phyloP scores from a whole-genome alignment of 2,329 filamentous ascomycete species.

The Cadophora gregata region DNA sequence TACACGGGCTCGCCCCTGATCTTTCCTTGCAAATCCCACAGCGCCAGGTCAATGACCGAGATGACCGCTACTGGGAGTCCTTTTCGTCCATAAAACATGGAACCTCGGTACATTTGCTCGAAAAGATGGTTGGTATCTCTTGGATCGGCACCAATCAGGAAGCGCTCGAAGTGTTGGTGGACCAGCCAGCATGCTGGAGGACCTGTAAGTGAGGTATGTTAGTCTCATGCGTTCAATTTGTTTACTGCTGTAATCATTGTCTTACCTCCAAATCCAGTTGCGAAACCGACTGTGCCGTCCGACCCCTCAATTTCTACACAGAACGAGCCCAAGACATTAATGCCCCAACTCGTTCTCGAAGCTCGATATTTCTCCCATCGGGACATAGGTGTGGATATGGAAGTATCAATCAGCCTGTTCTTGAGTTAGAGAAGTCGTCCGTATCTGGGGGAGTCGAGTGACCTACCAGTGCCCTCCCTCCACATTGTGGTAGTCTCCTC shows the following conservation, averaged over 20 bases:
- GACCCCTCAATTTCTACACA: constrained; percentile 87
- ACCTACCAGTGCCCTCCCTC: constrained; percentile 70
- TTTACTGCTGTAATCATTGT: not conserved
- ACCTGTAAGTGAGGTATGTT: constrained; percentile 50
- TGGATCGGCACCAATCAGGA: constrained; percentile 87
- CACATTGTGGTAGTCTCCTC: constrained; percentile 93
- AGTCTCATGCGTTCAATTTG: not conserved
- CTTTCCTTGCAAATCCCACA: constrained; percentile 94
- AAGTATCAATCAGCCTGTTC: constrained; percentile 86
- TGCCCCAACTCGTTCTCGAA: constrained; percentile 91
- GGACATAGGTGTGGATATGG: constrained; percentile 92
- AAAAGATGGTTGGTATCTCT: constrained; percentile 91
- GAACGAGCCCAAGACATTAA: constrained; percentile 93
- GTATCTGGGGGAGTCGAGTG: not conserved
- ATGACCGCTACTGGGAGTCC: constrained; percentile 90
- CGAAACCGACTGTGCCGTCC: constrained; percentile 92
- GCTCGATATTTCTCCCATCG: constrained; percentile 86
- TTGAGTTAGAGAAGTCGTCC: constrained; percentile 46
- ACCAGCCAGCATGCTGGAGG: constrained; percentile 94
- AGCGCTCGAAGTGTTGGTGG: constrained; percentile 91
- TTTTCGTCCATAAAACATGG: constrained; percentile 97
- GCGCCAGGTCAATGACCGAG: constrained; percentile 88
- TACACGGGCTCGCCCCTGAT: constrained; percentile 92
- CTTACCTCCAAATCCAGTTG: constrained; percentile 85
- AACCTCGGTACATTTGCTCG: constrained; percentile 94